Conservation (phyloP, 2,329 filamentous ascomycete species). For the Diplodia seriata region DNA sequence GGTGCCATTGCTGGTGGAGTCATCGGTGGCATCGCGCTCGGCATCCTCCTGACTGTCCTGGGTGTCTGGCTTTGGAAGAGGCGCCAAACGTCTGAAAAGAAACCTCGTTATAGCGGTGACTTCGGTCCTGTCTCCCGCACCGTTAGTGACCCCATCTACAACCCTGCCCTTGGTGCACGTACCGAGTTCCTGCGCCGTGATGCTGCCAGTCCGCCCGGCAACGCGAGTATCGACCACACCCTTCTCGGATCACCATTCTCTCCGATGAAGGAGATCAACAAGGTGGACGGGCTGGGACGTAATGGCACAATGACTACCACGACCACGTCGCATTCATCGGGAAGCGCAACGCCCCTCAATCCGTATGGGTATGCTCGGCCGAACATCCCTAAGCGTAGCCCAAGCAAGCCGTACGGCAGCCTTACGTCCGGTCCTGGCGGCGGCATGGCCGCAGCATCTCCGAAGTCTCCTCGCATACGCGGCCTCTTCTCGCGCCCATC, state of each 20-base stretch:
- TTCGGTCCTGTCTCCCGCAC: slow-evolving; percentile 47
- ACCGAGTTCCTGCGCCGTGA: slow-evolving; percentile 48
- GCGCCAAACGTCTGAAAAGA: slow-evolving; percentile 39
- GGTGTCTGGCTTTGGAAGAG: slow-evolving; percentile 47
- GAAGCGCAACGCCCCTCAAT: slow-evolving; percentile 21
- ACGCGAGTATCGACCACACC: slow-evolving; percentile 40
- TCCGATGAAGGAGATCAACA: slow-evolving; percentile 30
- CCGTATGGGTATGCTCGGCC: slow-evolving; percentile 24
- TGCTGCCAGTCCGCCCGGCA: slow-evolving; percentile 39
- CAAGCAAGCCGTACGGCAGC: slow-evolving; percentile 28
- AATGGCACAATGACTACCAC: slow-evolving; percentile 39
- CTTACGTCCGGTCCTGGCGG: slow-evolving; percentile 25
- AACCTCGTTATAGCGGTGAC: slow-evolving; percentile 47
- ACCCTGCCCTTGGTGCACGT: slow-evolving; percentile 44
- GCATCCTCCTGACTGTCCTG: slow-evolving; percentile 43
- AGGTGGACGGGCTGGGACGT: slow-evolving; percentile 39
- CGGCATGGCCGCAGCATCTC: slow-evolving; percentile 26
- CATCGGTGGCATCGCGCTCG: slow-evolving; percentile 48
- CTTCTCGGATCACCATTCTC: slow-evolving; percentile 41
- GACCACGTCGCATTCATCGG: slow-evolving; percentile 1
- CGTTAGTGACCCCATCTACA: slow-evolving; percentile 50
- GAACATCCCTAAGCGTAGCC: slow-evolving; percentile 9
- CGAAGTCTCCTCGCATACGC: slow-evolving; percentile 25
- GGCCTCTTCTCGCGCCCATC: slow-evolving; percentile 17
- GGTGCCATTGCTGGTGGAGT: slow-evolving; percentile 49